Evolutionary conservation across 129 eudicot species (phyloP), one percentile per base, ranked within the genome.

Genomic region (Calendula officinalis): DNA sequence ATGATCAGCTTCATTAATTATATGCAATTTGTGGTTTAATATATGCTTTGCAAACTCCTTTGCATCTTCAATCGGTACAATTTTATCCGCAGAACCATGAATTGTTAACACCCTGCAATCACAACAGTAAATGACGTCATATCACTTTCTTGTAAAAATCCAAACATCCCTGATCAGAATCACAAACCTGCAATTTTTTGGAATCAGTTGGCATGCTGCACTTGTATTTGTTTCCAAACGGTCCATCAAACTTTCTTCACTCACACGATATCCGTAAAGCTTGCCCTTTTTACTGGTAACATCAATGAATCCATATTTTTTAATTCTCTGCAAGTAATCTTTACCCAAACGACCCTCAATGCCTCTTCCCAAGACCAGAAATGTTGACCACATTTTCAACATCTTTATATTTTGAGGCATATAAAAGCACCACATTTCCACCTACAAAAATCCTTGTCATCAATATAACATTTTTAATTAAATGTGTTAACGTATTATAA

Each of bases 1-100:
- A 70, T 90, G 97, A 72, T 84, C 95, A 57, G 97, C 97, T 69
- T 84, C 85, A 49, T 81, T 71, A 13, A 86, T 63, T 42, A 90
- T 80, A 51, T 68, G 77, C 64, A 90, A 64, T 39, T 62, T 72
- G 72, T 84, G 87, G 75, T 86, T 90, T 2, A 46, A 41, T 56
- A 90, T 79, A 50, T 54, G 37, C 66, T 81, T 81, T 54, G 71
- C 80, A 55, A 90, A 86, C 45, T 81, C 83, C 62, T 56, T 36
- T 12, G 85, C 85, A 81, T 90, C 91, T 74, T 79, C 78, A 8
- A 73, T 71, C 14, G 80, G 82, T 10, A 86, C 87, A 8, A 75
- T 57, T 76, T 79, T 75, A 75, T 90, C 97, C 55, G 16, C 46
- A 8, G 97, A 76, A 17, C 97, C 89, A 52, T 90, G 97, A 60